Base-by-base conservation (phyloP, 306 rosid genomes). In the Malus asiatica region DNA sequence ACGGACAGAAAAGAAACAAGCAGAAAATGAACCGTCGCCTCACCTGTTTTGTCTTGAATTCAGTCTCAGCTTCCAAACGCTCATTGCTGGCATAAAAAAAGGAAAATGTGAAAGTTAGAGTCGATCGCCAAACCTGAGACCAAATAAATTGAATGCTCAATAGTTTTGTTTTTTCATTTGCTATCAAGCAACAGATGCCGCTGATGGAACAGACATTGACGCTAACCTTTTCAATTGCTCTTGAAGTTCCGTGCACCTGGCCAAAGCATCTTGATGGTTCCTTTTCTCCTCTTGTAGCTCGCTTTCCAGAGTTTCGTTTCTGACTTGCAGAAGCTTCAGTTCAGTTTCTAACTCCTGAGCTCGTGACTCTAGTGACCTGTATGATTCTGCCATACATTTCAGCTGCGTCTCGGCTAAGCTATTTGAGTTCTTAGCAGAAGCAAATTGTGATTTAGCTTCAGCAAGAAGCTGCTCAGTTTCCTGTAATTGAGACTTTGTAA, bases 351-450 rank as follows among this genome's bases (percentile, higher is more conserved):
- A 84, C 79, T 88, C 98, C 20, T 83, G 85, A 33, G 97, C 83
- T 35, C 92, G 93, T 38, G 85, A 81, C 85, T 96, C 99, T 70
- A 96, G 97, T 72, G 97, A 89, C 70, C 96, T 84, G 82, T 96
- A 96, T 0, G 99, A 96, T 78, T 96, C 98, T 72, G 96, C 97
- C 99, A 96, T 92, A 72, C 99, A 96, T 83, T 90, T 96, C 62
- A 96, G 89, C 91, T 96, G 99, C 2, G 99, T 96, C 85, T 96
- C 99, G 53, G 93, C 81, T 76, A 96, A 82, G 86, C 97, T 86
- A 85, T 92, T 96, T 48, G 99, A 88, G 42, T 85, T 90, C 78
- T 83, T 81, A 77, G 92, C 89, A 70, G 95, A 90, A 74, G 93
- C 87, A 79, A 96, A 82, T 25, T 90, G 93, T 81, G 85, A 90